phyloP scores from a whole-genome alignment of 1,284 basidiomycete species.

The Malassezia caprae region DNA sequence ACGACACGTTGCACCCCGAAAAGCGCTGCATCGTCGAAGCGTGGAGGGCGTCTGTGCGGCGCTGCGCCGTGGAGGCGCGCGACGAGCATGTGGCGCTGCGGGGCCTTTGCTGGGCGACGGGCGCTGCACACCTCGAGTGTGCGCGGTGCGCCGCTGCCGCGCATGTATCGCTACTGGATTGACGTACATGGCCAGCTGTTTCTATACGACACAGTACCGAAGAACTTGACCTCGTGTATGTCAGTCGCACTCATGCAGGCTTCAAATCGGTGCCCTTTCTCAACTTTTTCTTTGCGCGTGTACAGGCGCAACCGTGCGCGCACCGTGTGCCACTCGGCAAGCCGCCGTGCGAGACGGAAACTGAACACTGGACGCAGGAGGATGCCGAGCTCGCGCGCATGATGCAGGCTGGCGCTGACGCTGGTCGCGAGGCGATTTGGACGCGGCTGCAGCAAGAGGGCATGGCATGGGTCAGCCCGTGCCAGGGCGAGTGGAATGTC shows the following conservation, averaged over 20 bases:
- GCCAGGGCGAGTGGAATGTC: conserved; percentile 42
- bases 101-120: neutral
- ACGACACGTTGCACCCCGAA: conserved; percentile 45
- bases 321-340: neutral
- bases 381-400: conserved; percentile 5
- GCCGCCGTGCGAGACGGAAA: neutral
- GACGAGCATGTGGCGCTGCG: neutral
- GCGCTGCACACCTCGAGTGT: neutral
- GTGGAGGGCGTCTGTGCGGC: conserved; percentile 5
- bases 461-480: conserved; percentile 41
- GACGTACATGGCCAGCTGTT: conserved; percentile 48
- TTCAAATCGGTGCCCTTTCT: conserved; percentile 19
- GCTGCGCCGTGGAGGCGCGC: neutral
- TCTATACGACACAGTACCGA: conserved; percentile 39
- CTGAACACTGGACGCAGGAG: conserved; percentile 17
- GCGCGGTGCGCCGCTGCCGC: neutral
- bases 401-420: conserved; percentile 20
- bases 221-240: conserved; percentile 46
- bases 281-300: conserved; percentile 15
- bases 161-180: conserved; percentile 43
- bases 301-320: neutral
- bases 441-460: conserved; percentile 23
- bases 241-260: conserved; percentile 18
- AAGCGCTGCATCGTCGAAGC: conserved; percentile 19
- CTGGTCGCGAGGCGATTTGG: conserved; percentile 3